Evolutionary conservation across 2,329 filamentous ascomycete species (phyloP), one percentile per base, ranked within the genome.

Genomic region (Setomelanomma holmii): DNA sequence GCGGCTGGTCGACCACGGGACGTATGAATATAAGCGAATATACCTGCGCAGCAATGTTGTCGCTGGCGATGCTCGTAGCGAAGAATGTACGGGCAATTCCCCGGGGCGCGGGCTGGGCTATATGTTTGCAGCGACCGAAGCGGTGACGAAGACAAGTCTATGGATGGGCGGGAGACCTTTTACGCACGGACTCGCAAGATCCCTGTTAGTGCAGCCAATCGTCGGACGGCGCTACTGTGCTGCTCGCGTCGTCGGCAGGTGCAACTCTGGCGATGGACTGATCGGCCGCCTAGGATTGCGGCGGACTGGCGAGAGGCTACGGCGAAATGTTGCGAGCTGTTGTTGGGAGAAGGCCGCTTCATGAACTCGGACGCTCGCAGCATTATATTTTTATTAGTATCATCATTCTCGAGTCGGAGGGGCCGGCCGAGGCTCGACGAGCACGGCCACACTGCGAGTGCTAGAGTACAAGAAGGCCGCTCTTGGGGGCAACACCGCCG

Each of bases 251-350:
- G 58, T 51, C 53, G 53, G 44, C 57, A 63, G 51, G 47, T 63
- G 65, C 64, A 67, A 64, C 56, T 65, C 51, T 67, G 63, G 64
- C 65, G 61, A 56, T 40, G 60, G 55, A 46, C 55, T 45, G 42
- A 55, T 56, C 51, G 44, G 45, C 56, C 49, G 24, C 40, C 17
- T 20, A 40, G 42, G 33, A n/a, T 20, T 43, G 51, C 40, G 34
- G 45, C 23, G 34, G 39, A 35, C 22, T 19, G 44, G 44, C 34
- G 48, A 52, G n/a, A 11, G 42, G 40, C n/a, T 16, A 14, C 35
- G 33, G 42, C 41, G 30, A 17, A n/a, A 27, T 24, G 22, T n/a
- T 14, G 23, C 38, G 4, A 35, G 43, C 45, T 8, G 10, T 4
- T 19, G 14, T 19, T 36, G 23, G 40, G 22, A 20, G 20, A 6